A percentile compares a stretch with the other conserved stretches of the same genome.
These are phyloP conservation scores for Paramecium tetraurelia DNA, from an alignment of 73 alveolate genomes.

Conservation along the genomic window DNA sequence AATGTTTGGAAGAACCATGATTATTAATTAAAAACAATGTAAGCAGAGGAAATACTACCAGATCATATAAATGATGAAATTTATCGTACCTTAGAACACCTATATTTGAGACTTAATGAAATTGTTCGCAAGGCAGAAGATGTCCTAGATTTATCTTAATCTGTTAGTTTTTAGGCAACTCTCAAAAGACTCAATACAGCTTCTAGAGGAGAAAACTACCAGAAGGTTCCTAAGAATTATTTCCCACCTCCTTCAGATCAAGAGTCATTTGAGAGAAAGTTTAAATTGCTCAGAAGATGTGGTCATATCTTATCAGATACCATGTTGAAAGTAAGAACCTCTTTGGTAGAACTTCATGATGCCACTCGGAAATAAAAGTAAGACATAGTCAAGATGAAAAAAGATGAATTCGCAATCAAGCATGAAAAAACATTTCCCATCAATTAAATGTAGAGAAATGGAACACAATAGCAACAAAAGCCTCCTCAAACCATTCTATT, in stretches of 20 bases:
- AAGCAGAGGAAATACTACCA: neutral
- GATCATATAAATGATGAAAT: neutral
- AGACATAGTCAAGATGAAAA: neutral
- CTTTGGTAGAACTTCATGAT: neutral
- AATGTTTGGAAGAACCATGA: neutral
- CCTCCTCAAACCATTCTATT: neutral
- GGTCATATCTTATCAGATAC: neutral
- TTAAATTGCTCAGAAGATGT: constrained; percentile 17
- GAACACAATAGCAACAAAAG: neutral
- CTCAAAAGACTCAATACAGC: neutral
- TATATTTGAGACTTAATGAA: neutral
- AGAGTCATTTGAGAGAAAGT: constrained; percentile 28
- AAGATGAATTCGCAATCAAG: neutral
- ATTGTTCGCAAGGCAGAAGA: constrained; percentile 3
- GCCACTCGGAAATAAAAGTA: neutral
- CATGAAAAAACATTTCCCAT: neutral
- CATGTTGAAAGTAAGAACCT: neutral
- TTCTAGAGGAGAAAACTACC: neutral
- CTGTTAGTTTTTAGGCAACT: constrained; percentile 35
- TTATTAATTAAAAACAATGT: neutral
- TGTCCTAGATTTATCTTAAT: neutral
- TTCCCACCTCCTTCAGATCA: neutral
- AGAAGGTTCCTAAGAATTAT: neutral
- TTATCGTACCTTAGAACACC: neutral
- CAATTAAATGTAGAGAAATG: neutral